Evolutionary conservation across 2,329 filamentous ascomycete genomes (phyloP).

Genomic region (Fusarium chlamydosporum): DNA sequence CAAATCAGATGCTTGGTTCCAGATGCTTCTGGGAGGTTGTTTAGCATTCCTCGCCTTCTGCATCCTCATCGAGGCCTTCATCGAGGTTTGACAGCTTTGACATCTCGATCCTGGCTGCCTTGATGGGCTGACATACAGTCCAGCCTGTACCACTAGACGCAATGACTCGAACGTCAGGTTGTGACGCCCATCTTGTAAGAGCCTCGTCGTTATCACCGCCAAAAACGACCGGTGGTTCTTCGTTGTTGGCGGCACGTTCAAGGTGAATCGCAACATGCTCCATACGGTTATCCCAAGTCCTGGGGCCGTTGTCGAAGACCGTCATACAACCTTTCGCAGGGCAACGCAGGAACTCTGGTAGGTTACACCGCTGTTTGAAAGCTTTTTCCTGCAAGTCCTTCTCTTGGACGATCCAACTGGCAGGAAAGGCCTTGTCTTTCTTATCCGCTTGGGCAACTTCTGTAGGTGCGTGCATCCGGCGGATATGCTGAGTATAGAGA

Average conservation of each 20-base stretch:
- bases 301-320: slow-evolving; percentile 70
- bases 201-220: slow-evolving; percentile 57
- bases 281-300: slow-evolving; percentile 85
- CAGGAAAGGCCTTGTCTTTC: slow-evolving; percentile 53
- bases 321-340: slow-evolving; percentile 71
- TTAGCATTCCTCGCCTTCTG: slow-evolving; percentile 50
- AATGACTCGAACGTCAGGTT: slow-evolving; percentile 57
- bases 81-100: slow-evolving; percentile 21
- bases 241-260: slow-evolving; percentile 62
- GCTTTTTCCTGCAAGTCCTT: slow-evolving; percentile 71
- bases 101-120: slow-evolving; percentile 32
- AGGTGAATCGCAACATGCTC: slow-evolving; percentile 89
- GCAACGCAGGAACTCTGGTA: slow-evolving; percentile 74
- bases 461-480: slow-evolving; percentile 81
- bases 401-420: slow-evolving; percentile 68
- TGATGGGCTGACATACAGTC: slow-evolving; percentile 55
- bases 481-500: slow-evolving; percentile 88
- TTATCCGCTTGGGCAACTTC: slow-evolving; percentile 52
- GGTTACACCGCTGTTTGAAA: slow-evolving; percentile 69
- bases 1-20: neutral
- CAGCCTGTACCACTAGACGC: slow-evolving; percentile 49
- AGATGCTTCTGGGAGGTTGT: neutral
- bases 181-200: slow-evolving; percentile 60
- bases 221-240: slow-evolving; percentile 54
- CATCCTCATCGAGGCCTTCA: slow-evolving; percentile 45